phyloP scores from a whole-genome alignment of 352 stramenopile genomes.

The Pythium sukuiense region DNA sequence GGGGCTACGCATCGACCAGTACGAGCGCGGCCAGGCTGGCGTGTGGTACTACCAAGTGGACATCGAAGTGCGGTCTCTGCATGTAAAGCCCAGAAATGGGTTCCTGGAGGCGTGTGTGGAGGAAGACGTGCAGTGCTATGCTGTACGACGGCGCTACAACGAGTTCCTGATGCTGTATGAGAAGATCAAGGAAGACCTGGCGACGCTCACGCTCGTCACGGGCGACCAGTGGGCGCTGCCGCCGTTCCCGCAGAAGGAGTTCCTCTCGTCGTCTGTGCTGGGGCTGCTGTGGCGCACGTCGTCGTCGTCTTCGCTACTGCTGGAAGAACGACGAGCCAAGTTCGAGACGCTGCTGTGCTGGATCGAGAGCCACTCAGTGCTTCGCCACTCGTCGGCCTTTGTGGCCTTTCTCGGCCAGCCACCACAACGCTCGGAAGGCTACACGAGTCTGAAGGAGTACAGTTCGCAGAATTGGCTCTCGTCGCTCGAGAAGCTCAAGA shows the following conservation, averaged over 20 bases:
- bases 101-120: constrained; percentile 26
- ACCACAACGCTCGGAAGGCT: constrained; percentile 55
- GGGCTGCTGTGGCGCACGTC: constrained; percentile 51
- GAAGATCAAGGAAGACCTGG: constrained; percentile 32
- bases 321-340: constrained; percentile 50
- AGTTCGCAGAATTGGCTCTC: constrained; percentile 64
- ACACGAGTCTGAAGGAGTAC: constrained; percentile 78
- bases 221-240: constrained; percentile 27
- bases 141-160: constrained; percentile 63
- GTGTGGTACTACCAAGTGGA: constrained; percentile 78
- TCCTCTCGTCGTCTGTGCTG: constrained; percentile 46
- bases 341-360: constrained; percentile 61
- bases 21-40: constrained; percentile 45
- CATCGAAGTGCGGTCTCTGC: constrained; percentile 36
- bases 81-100: constrained; percentile 18
- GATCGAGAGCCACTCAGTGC: constrained; percentile 53
- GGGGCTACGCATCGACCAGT: constrained; percentile 46
- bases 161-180: constrained; percentile 65
- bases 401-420: constrained; percentile 57
- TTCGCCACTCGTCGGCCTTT: constrained; percentile 39
- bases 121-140: constrained; percentile 50
- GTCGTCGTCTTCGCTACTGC: constrained; percentile 37
- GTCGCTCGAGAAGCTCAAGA: constrained; percentile 56
- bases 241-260: constrained; percentile 59
- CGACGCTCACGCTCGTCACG: constrained; percentile 21